A percentile compares a stretch with the other conserved stretches of the same genome.
These are phyloP conservation scores for Citrus sp. DNA, from an alignment of 345 rosid species.

Conservation along the genomic window DNA sequence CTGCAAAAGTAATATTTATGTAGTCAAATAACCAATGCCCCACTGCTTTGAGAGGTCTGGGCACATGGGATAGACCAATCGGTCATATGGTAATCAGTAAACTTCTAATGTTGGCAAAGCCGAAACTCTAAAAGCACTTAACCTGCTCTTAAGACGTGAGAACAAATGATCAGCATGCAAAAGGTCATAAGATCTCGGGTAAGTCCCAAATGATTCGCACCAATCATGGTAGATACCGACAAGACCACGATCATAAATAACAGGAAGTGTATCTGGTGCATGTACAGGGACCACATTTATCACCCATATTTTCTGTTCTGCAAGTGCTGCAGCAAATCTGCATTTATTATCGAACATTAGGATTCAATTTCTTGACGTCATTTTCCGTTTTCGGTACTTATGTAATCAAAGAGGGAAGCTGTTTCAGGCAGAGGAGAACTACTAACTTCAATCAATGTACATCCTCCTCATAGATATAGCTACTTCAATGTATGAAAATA, in stretches of 20 bases:
- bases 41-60: neutral
- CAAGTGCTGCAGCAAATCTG: slow-evolving; percentile 90
- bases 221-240: slow-evolving; percentile 89
- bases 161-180: slow-evolving; percentile 94
- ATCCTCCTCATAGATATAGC: neutral
- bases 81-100: neutral
- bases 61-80: neutral
- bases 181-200: slow-evolving; percentile 95
- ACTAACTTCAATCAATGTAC: neutral
- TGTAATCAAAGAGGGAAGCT: too few relatives aligned
- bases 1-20: slow-evolving; percentile 30
- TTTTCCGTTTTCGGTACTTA: neutral
- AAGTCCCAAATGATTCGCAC: slow-evolving; percentile 89
- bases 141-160: slow-evolving; percentile 94
- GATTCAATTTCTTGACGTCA: neutral
- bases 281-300: slow-evolving; percentile 90
- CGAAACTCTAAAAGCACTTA: neutral
- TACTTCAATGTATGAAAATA: neutral
- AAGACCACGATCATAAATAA: slow-evolving; percentile 80
- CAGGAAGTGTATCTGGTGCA: slow-evolving; percentile 89
- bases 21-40: neutral
- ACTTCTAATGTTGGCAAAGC: neutral
- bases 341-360: slow-evolving; percentile 10
- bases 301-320: slow-evolving; percentile 79
- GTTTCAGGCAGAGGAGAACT: neutral